Base-by-base conservation (phyloP, 257 asterid genomes). In the Capsicum chinense region DNA sequence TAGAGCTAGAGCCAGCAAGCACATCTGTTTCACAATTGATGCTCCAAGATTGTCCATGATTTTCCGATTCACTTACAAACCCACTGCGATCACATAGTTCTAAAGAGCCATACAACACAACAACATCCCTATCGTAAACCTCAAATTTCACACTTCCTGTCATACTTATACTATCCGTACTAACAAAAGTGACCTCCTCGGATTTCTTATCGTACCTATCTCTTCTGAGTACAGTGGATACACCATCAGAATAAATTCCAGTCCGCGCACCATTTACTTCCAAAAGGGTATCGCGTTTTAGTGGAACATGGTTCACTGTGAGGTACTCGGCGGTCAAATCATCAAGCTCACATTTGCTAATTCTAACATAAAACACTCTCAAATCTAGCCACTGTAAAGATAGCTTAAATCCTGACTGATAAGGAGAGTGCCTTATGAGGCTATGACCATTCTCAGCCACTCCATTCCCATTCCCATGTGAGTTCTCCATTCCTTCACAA, bases 341-440 rank as follows among this genome's bases (percentile, higher is more conserved):
- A 82, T 90, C 88, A 37, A 94, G 86, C 83, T 86, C 91, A n/a
- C 96, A 92, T 84, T 89, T 93, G 92, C 90, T 90, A 7, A 94
- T 83, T 68, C 95, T 88, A 21, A 93, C 90, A 54, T 93, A 94
- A 39, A 93, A 93, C 50, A 94, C 96, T 84, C 92, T 89, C 84
- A 94, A 64, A 83, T 94, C 95, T 68, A 94, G 90, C 97, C 98
- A 94, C 4, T 83, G 91, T 63, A 93, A 81, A 35, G 94, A 88
- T 59, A 42, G 50, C 85, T 83, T 91, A 52, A 58, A 70, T 56
- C 58, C 67, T 1, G 87, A 86, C 56, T 83, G 91, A 89, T 87
- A 83, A 54, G 86, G 58, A 70, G 83, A 44, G 80, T 83, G 89
- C 84, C 86, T 83, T 11, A 56, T 67, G 33, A 63, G 15, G 7